Evolutionary conservation across 768 basidiomycete species (phyloP), one percentile per base, ranked within the genome.

Genomic region (Tremella yokohamensis): DNA sequence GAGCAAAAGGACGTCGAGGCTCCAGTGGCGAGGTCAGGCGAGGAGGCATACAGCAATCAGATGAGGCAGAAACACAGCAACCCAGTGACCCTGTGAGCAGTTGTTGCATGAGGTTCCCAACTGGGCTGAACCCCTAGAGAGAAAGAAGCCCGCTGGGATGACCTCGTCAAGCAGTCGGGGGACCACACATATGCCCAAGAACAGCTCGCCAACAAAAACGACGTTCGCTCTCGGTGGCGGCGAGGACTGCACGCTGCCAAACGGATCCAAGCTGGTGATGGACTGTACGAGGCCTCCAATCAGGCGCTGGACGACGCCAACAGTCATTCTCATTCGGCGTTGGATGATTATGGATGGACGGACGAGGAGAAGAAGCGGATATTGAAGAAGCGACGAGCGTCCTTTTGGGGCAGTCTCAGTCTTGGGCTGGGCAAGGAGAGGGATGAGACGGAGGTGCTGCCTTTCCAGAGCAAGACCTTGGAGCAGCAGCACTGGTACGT

Each of bases 401-500:
- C 59, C 1, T 68, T 72, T 37, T 56, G 49, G 62, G 69, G 69
- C 3, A 68, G 47, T 50, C 49, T 71, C 34, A 68, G 58, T 24
- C 25, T 66, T 39, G 59, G 60, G 6, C 39, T 60, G 2, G 64
- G 63, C n/a, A 47, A 51, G 37, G 56, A 57, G 26, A 62, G 59
- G 52, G 64, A 67, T 49, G 62, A 73, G 47, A 50, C 48, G 16
- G 64, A 63, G 63, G 56, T 54, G 34, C 49, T 73, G 55, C 65
- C 65, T 8, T 70, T 58, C 42, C 40, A 54, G 20, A 63, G 64
- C 34, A 73, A 73, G 40, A 45, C 61, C 19, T 54, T 76, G 39
- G 72, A 74, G 47, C 66, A 70, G 61, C 67, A 69, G 53, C 72
- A 76, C 54, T 74, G 70, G 72, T 67, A 34, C 38, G 68, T 65